A percentile compares a stretch with the other conserved stretches of the same genome.
phyloP scores from a whole-genome alignment of 768 basidiomycete species.

The Austroboletus festivus region DNA sequence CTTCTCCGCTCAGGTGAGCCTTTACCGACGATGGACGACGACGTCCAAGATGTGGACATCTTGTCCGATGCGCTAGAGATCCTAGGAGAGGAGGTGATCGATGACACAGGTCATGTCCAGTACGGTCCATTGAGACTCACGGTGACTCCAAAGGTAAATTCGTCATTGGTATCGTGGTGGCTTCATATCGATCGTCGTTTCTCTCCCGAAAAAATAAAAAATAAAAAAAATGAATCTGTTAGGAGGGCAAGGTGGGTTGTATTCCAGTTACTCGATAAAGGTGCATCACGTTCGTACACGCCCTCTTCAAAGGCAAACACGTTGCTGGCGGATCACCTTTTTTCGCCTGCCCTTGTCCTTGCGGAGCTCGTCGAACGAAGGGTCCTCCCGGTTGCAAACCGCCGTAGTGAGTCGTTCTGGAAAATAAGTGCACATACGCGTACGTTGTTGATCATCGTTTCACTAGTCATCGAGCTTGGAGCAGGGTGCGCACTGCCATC shows the following conservation, averaged over 20 bases:
- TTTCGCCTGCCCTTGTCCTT: conserved; percentile 65
- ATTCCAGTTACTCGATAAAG: conserved; percentile 6
- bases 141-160: conserved; percentile 54
- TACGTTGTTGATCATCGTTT: background rate
- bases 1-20: background rate
- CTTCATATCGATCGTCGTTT: conserved; percentile 1
- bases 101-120: conserved; percentile 42
- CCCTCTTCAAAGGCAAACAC: conserved; percentile 53
- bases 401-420: conserved; percentile 36
- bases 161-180: background rate
- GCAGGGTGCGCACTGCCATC: conserved; percentile 69
- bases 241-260: conserved; percentile 59
- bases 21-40: conserved; percentile 2
- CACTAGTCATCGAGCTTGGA: conserved; percentile 65
- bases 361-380: conserved; percentile 63
- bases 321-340: conserved; percentile 69
- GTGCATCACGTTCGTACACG: background rate
- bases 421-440: background rate
- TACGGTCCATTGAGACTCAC: conserved; percentile 56
- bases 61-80: conserved; percentile 51
- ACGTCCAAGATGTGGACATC: conserved; percentile 54
- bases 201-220: too few species aligned
- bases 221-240: background rate
- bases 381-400: conserved; percentile 40
- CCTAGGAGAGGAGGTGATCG: conserved; percentile 42